Percentiles rank a stretch among this genome's conserved stretches.
Conservation (phyloP, 345 rosid species). For the Acer yangbiense region DNA sequence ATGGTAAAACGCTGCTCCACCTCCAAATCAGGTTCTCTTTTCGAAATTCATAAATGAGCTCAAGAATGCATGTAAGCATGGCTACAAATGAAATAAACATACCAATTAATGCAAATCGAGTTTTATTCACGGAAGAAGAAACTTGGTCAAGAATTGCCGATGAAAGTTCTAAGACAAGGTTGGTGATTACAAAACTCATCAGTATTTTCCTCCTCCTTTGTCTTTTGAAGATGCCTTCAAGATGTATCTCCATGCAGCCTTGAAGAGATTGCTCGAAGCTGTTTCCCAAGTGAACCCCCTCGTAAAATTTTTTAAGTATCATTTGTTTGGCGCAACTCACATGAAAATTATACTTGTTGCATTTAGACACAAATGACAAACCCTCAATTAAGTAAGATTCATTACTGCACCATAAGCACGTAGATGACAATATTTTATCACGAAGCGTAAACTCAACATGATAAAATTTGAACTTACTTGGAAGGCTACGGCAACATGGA, state of each 20-base stretch:
- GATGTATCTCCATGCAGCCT: background rate
- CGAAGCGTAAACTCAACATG: background rate
- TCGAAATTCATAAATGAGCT: slow-evolving; percentile 4
- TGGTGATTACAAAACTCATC: background rate
- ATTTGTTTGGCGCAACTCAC: slow-evolving; percentile 9
- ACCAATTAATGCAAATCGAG: background rate
- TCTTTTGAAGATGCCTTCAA: background rate
- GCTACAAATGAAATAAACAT: slow-evolving; percentile 14
- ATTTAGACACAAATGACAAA: background rate
- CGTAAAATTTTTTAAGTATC: background rate
- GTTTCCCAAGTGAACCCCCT: background rate
- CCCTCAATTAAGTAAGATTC: no score
- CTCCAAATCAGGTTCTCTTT: background rate
- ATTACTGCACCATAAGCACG: slow-evolving; percentile 9
- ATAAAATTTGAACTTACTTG: background rate
- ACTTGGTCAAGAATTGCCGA: slow-evolving; percentile 10
- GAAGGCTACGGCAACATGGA: slow-evolving; percentile 2
- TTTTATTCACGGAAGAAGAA: background rate
- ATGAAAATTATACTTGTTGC: slow-evolving; percentile 8
- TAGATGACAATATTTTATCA: background rate
- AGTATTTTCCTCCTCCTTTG: background rate
- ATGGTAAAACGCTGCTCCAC: background rate
- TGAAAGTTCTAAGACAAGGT: slow-evolving; percentile 10
- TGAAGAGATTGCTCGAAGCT: background rate
- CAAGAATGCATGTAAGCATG: background rate